Evolutionary conservation across 192 early-diverging fungal genomes (phyloP).

Genomic region (Umbelopsis sp.): DNA sequence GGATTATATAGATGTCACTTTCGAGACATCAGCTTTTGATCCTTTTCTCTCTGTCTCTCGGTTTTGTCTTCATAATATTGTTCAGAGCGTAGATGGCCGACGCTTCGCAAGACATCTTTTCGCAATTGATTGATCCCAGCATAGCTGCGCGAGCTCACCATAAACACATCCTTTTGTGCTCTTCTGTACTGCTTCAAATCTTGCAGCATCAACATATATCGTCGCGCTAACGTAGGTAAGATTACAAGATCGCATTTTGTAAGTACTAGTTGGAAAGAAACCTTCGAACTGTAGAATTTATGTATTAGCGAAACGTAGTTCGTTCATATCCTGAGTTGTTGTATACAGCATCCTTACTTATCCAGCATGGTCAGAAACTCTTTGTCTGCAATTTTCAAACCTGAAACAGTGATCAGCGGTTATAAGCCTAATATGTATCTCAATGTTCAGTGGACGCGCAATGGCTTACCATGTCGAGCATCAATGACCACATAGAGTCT

Average conservation of each 20-base stretch:
- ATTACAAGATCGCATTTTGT: constrained; percentile 79
- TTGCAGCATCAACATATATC: constrained; percentile 54
- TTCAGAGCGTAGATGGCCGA: constrained; percentile 32
- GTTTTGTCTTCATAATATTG: constrained; percentile 17
- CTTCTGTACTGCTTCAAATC: constrained; percentile 38
- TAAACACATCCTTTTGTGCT: constrained; percentile 51
- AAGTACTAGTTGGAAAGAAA: constrained; percentile 56
- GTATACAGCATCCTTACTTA: constrained; percentile 34
- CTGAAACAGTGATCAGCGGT: constrained; percentile 24
- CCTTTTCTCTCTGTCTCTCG: constrained; percentile 1
- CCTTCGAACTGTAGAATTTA: constrained; percentile 35
- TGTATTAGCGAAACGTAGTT: not conserved
- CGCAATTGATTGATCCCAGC: constrained; percentile 70
- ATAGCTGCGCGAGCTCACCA: constrained; percentile 63
- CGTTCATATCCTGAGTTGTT: not conserved
- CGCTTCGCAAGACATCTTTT: constrained; percentile 66
- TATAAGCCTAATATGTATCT: not conserved
- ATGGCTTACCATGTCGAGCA: constrained; percentile 63
- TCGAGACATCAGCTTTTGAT: not conserved
- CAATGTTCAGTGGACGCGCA: not conserved
- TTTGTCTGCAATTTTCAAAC: constrained; percentile 56
- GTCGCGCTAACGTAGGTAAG: constrained; percentile 63
- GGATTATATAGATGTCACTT: not conserved
- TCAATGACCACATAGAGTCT: constrained; percentile 77
- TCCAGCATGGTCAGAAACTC: constrained; percentile 57